phyloP scores from a whole-genome alignment of 1,284 basidiomycete species.

The Vanrija humicola region DNA sequence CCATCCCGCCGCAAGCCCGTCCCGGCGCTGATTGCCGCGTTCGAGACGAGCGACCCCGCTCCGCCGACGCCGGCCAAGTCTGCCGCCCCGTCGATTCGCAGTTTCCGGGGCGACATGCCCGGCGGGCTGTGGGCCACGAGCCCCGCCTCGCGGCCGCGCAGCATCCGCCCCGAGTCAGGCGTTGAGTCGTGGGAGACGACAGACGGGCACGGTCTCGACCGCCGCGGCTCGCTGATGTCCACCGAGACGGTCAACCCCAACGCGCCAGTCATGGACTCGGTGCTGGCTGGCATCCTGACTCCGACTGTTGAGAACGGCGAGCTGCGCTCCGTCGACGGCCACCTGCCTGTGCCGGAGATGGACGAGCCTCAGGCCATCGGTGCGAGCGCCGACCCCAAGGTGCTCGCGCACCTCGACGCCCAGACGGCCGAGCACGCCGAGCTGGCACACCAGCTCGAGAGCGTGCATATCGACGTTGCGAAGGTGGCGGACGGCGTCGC shows the following conservation, averaged over 20 bases:
- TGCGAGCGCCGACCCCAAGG: background rate
- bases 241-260: background rate
- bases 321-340: background rate
- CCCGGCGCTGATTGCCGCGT: too few species aligned
- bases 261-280: background rate
- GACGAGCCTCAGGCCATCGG: background rate
- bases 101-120: too few species aligned
- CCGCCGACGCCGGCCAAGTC: too few species aligned
- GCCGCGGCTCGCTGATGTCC: background rate
- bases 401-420: conserved; percentile 24
- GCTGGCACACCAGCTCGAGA: conserved; percentile 24
- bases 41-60: too few species aligned
- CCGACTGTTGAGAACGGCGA: too few species aligned
- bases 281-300: background rate
- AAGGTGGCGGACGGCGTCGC: conserved; percentile 4
- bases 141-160: too few species aligned
- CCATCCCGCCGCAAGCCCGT: too few species aligned
- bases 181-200: background rate
- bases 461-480: conserved; percentile 24
- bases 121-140: too few species aligned
- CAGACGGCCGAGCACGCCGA: conserved; percentile 26
- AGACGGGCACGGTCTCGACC: background rate
- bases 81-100: too few species aligned
- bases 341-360: background rate
- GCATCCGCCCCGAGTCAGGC: background rate